A percentile compares a stretch with the other conserved stretches of the same genome.
phyloP scores from a whole-genome alignment of 2,329 filamentous ascomycete genomes.

The Pseudocercospora musae region DNA sequence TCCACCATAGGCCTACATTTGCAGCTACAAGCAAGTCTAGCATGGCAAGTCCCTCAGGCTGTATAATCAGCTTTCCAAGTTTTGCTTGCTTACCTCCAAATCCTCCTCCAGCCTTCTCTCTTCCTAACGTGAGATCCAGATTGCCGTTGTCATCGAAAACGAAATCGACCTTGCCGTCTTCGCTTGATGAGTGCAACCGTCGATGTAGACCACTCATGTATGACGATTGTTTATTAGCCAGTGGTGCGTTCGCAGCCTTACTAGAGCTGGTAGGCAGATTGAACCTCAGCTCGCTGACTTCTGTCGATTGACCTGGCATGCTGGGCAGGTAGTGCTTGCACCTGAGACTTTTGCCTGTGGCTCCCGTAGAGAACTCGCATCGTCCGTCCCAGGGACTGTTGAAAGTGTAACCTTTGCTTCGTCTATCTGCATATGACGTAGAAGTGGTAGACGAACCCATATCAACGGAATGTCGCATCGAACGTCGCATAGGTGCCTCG shows the following conservation, averaged over 20 bases:
- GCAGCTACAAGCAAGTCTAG: constrained; percentile 86
- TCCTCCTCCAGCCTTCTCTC: constrained; percentile 81
- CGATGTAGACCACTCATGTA: constrained; percentile 21
- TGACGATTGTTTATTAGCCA: constrained; percentile 31
- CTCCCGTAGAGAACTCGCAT: constrained; percentile 80
- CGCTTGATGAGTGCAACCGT: constrained; percentile 9
- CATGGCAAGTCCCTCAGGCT: constrained; percentile 92
- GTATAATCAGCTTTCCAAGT: constrained; percentile 85
- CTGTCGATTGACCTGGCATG: constrained; percentile 40
- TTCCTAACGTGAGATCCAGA: constrained; percentile 72
- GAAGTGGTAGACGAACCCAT: constrained; percentile 18
- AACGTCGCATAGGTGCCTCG: constrained; percentile 12
- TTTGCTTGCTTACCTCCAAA: constrained; percentile 84
- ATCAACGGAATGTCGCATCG: constrained; percentile 19
- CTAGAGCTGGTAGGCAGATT: constrained; percentile 65
- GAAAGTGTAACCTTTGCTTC: constrained; percentile 69
- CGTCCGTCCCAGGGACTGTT: constrained; percentile 80
- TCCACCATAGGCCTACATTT: constrained; percentile 93
- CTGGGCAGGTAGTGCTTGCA: constrained; percentile 29
- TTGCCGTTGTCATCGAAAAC: constrained; percentile 39
- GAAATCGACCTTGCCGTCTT: constrained; percentile 22
- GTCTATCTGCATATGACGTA: constrained; percentile 39
- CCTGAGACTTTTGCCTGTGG: constrained; percentile 59
- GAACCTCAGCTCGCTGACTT: constrained; percentile 83
- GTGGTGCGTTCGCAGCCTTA: constrained; percentile 25